A percentile compares a stretch with the other conserved stretches of the same genome.
These are phyloP conservation scores for Paracamarosporium sp. DNA, from an alignment of 2,329 filamentous ascomycete genomes.

Conservation along the genomic window DNA sequence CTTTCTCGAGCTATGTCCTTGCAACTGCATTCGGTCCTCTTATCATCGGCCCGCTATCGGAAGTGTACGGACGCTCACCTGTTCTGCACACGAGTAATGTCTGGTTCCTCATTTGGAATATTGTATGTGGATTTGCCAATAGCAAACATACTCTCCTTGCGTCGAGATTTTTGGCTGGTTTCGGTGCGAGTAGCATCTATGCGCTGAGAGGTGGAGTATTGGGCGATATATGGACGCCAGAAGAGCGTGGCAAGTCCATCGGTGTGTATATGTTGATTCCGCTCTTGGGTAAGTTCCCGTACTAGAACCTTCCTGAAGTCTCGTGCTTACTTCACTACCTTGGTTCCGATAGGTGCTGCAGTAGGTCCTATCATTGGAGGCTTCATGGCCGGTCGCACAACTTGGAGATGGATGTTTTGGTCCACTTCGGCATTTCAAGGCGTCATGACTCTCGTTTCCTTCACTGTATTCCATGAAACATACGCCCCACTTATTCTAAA, in stretches of 20 bases:
- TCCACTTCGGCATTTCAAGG: conserved; percentile 32
- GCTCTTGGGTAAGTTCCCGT: conserved; percentile 10
- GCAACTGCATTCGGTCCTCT: conserved; percentile 36
- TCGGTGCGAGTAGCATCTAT: conserved; percentile 34
- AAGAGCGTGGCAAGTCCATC: conserved; percentile 29
- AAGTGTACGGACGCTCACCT: conserved; percentile 32
- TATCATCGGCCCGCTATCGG: conserved; percentile 36
- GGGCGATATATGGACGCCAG: conserved; percentile 32
- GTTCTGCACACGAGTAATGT: conserved; percentile 30
- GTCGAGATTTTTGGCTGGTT: conserved; percentile 30
- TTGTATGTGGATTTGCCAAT: conserved; percentile 32
- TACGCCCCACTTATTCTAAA: conserved; percentile 54
- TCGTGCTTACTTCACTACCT: not conserved
- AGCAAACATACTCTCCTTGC: conserved; percentile 32
- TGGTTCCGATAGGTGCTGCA: conserved; percentile 1
- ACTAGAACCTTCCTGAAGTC: not conserved
- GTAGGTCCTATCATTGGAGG: conserved; percentile 34
- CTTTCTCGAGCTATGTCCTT: conserved; percentile 37
- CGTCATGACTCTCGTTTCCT: conserved; percentile 39
- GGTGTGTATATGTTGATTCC: conserved; percentile 32
- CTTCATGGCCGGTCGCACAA: conserved; percentile 32
- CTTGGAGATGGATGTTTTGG: conserved; percentile 42
- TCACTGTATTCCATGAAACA: conserved; percentile 50
- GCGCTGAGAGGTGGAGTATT: conserved; percentile 29
- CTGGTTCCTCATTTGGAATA: conserved; percentile 36